Percentiles rank a stretch among this genome's conserved stretches.
phyloP scores from a whole-genome alignment of 2,329 filamentous ascomycete genomes.

The Calcarisporium arbuscula region DNA sequence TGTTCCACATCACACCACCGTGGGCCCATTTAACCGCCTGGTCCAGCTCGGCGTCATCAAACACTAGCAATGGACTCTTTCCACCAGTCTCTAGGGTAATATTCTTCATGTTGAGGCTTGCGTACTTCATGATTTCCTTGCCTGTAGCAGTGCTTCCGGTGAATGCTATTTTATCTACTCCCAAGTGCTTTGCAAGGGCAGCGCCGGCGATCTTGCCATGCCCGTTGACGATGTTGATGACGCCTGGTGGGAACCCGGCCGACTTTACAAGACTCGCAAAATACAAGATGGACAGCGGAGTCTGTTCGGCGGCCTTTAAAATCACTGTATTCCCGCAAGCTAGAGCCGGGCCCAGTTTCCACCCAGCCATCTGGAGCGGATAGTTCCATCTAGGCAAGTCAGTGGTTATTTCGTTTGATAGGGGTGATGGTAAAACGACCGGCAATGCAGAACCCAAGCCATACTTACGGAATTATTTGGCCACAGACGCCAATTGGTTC shows the following conservation, averaged over 20 bases:
- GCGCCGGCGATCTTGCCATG: conserved; percentile 62
- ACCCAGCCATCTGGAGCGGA: conserved; percentile 42
- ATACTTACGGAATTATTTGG: conserved; percentile 64
- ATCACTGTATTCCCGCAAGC: conserved; percentile 59
- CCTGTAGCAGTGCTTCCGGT: conserved; percentile 70
- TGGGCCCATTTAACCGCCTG: conserved; percentile 58
- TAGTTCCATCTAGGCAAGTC: too few relatives aligned
- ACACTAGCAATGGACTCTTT: conserved; percentile 59
- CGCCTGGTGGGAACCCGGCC: conserved; percentile 71
- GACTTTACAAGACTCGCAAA: conserved; percentile 62
- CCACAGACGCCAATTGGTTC: conserved; percentile 74
- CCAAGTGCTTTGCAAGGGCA: conserved; percentile 60
- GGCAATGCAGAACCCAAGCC: too few relatives aligned
- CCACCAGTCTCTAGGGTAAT: conserved; percentile 63
- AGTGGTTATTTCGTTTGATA: too few relatives aligned
- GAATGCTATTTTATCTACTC: conserved; percentile 72
- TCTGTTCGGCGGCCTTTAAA: conserved; percentile 62
- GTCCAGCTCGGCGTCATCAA: conserved; percentile 59
- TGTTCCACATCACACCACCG: conserved; percentile 50
- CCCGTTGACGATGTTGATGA: conserved; percentile 71
- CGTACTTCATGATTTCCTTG: conserved; percentile 69
- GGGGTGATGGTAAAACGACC: too few relatives aligned
- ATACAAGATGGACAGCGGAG: conserved; percentile 58
- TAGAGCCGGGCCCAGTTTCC: conserved; percentile 70
- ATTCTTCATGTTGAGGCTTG: conserved; percentile 59